Base-by-base conservation (phyloP, 164 flowering plant species). In the Macadamia tetraphylla region DNA sequence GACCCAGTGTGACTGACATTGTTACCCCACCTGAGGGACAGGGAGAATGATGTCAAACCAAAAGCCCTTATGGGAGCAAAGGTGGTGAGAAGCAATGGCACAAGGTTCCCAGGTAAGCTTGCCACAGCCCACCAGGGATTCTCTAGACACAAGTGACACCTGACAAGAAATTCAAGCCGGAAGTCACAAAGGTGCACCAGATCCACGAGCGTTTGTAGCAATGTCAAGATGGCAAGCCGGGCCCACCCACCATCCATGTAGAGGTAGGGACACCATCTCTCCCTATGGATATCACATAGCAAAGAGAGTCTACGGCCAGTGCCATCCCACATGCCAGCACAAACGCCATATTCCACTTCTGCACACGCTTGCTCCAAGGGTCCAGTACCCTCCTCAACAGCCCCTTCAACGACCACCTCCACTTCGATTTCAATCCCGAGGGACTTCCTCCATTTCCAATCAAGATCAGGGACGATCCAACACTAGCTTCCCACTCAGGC, bases 41-140 rank as follows among this genome's bases (percentile, higher is more conserved):
- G 98, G 98, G 12, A 93, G 92, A 32, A 93, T 86, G 62, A 93
- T 78, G 69, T 93, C 98, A 74, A 89, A 89, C 98, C 98, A 93
- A 77, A 93, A 93, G 10, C 97, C 98, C 57, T 78, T 85, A 14
- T 87, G 66, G 9, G 98, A 91, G 8, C 90, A 55, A 29, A 88
- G 64, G 69, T 94, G 91, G 70, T 94, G 94, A 0, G 79, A 70
- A 1, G 97, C 94, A 51, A 94, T 76, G 6, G 87, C 85, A 58
- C 83, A 91, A 9, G 94, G 77, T 74, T 93, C 97, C 98, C 98
- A 93, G 79, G 91, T 94, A 71, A 93, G 96, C 69, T 91, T 91
- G 65, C 98, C 98, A 68, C 97, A 88, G 0, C 98, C 88, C 29
- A 91, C 98, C 6, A 91, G 81, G n/a, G 96, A 88, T 69, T 93